Base-by-base conservation (phyloP, 768 basidiomycete species). In the Sarcomyxa edulis region DNA sequence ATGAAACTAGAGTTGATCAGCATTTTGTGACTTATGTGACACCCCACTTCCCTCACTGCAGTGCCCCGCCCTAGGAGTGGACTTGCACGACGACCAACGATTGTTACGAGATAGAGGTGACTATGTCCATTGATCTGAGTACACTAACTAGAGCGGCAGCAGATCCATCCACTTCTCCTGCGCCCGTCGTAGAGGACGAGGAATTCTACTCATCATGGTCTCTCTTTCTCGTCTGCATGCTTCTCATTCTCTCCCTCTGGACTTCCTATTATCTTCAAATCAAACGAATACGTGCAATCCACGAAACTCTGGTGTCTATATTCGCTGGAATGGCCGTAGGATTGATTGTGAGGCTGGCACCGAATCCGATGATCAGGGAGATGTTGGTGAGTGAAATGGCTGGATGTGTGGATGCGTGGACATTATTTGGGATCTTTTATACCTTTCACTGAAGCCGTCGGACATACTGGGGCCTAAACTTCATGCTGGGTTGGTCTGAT, bases 211-310 rank as follows among this genome's bases (percentile, higher is more conserved):
- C 87, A 10, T 91, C 89, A 22, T 90, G 90, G 87, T 90, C 88
- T n/a, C 76, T 93, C 15, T 89, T 92, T 60, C 83, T 93, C 37
- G 90, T 92, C 50, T 90, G 90, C 68, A 61, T 90, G 45, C 81
- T 99, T 23, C 84, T 99, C 44, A 86, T 98, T 39, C 69, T 96
- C 46, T 96, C 95, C 6, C 76, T 99, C 42, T 90, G 84, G 77
- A 96, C 92, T 15, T 93, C 90, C 19, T 99, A 99, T 67, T 98
- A 97, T 55, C 80, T 99, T 4, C 94, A 98, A 71, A 90, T 97
- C 54, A 92, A 94, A 59, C 76, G 86, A 35, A 99, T 99, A 65
- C 80, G 93, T 40, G 86, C 90, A 12, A 77, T 99, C 9, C 93
- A 99, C 52, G 96, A 99, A 64, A 99, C 96, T 0, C 70, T 97